Conservation (phyloP, 2,329 filamentous ascomycete genomes). For the Eutypella sp. region DNA sequence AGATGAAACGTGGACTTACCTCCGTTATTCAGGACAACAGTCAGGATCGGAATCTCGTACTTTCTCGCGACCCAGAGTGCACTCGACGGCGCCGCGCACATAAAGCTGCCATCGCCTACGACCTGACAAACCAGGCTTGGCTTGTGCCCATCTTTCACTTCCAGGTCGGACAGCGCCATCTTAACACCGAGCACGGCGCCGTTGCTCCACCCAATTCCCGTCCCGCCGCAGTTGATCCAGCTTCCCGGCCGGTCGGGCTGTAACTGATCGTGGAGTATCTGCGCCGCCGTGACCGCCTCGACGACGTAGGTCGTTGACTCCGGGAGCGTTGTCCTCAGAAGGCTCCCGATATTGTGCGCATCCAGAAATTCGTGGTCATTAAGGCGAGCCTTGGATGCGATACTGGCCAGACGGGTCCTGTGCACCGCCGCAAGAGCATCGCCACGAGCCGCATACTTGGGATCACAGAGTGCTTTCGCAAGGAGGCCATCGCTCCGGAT, state of each 20-base stretch:
- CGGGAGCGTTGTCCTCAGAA: slow-evolving; percentile 15
- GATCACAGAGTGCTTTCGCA: slow-evolving; percentile 7
- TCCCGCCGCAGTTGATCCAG: slow-evolving; percentile 78
- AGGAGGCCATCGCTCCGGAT: slow-evolving; percentile 13
- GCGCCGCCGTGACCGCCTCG: slow-evolving; percentile 71
- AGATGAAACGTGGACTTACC: slow-evolving; percentile 27
- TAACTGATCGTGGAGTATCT: slow-evolving; percentile 65
- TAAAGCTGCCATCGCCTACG: slow-evolving; percentile 45
- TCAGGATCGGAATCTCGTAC: slow-evolving; percentile 43
- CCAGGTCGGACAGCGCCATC: slow-evolving; percentile 52
- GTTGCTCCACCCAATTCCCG: slow-evolving; percentile 76
- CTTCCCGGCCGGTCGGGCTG: slow-evolving; percentile 62
- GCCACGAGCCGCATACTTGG: slow-evolving; percentile 26
- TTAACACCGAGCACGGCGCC: slow-evolving; percentile 73
- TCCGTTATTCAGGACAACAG: slow-evolving; percentile 46
- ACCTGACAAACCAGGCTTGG: slow-evolving; percentile 40
- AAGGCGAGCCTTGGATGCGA: slow-evolving; percentile 15
- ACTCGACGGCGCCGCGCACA: slow-evolving; percentile 44
- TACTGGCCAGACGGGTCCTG: slow-evolving; percentile 15
- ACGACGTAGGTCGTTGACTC: slow-evolving; percentile 63
- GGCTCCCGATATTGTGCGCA: slow-evolving; percentile 17
- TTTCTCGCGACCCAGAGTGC: slow-evolving; percentile 45
- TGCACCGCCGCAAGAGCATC: slow-evolving; percentile 11
- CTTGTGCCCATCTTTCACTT: slow-evolving; percentile 40
- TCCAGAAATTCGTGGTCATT: slow-evolving; percentile 16